These are phyloP conservation scores for Penicillium mononematosum DNA, from an alignment of 495 filamentous ascomycete species.

Conservation along the genomic window DNA sequence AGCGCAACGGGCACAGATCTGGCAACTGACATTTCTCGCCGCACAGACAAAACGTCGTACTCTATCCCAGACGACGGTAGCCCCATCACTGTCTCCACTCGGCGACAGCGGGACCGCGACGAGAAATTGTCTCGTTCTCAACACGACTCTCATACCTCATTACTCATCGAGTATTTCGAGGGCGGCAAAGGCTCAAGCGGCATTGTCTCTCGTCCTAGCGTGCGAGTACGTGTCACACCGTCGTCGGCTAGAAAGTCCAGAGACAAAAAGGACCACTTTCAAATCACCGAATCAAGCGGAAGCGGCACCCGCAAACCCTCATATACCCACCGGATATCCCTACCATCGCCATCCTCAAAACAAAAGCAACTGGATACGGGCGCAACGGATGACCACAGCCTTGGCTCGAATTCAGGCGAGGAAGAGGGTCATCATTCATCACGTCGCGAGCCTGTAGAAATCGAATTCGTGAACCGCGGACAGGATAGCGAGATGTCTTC, in stretches of 20 bases:
- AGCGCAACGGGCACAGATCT: conserved; percentile 69
- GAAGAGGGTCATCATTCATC: conserved; percentile 72
- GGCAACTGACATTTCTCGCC: conserved; percentile 73
- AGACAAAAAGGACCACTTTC: conserved; percentile 62
- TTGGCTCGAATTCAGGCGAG: conserved; percentile 67
- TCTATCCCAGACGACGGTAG: conserved; percentile 95
- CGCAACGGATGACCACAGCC: conserved; percentile 51
- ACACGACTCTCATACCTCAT: conserved; percentile 78
- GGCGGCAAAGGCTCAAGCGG: conserved; percentile 66
- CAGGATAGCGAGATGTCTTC: conserved; percentile 58
- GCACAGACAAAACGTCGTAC: conserved; percentile 79
- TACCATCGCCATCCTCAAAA: conserved; percentile 50
- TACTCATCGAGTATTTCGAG: conserved; percentile 98
- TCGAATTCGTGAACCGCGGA: conserved; percentile 69
- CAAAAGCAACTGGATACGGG: conserved; percentile 49
- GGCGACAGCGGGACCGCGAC: conserved; percentile 53
- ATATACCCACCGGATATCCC: conserved; percentile 62
- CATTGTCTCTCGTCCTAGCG: conserved; percentile 74
- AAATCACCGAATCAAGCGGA: conserved; percentile 71
- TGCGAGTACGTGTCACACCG: conserved; percentile 91
- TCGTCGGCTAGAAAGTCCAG: conserved; percentile 58
- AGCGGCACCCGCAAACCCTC: conserved; percentile 59
- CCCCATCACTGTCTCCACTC: conserved; percentile 80
- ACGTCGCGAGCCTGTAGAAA: conserved; percentile 71
- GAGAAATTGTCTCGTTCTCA: conserved; percentile 51